Conservation (phyloP, 2,329 filamentous ascomycete species). For the Arthrobotrys entomopaga region DNA sequence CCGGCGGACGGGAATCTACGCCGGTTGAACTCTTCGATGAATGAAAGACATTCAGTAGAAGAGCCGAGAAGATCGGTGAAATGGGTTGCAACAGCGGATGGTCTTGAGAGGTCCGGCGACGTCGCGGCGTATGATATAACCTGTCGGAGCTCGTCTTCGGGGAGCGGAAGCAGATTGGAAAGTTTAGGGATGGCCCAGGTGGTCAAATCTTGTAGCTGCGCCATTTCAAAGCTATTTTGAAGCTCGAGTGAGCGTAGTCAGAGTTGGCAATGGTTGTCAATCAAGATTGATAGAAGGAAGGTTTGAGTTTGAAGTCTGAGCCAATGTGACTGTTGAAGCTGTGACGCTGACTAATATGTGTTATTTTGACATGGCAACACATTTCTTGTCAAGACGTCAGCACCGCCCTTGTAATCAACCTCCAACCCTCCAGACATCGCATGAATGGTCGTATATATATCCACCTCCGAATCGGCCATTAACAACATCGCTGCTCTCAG, state of each 20-base stretch:
- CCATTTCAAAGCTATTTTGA: constrained; percentile 19
- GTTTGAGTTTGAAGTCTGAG: no score
- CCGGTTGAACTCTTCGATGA: constrained; percentile 79
- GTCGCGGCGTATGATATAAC: constrained; percentile 82
- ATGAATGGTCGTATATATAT: no score
- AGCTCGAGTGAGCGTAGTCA: not conserved
- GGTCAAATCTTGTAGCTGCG: constrained; percentile 31
- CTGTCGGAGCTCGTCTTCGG: constrained; percentile 84
- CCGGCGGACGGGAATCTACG: constrained; percentile 61
- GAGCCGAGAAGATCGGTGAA: constrained; percentile 89
- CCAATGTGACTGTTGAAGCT: no score
- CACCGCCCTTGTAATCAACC: no score
- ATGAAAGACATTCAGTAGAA: constrained; percentile 77
- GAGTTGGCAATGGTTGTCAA: no score
- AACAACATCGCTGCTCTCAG: no score
- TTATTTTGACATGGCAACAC: no score
- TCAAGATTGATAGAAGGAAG: no score
- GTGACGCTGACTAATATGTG: no score
- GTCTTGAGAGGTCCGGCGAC: constrained; percentile 70
- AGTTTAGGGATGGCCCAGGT: constrained; percentile 76
- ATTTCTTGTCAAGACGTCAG: no score
- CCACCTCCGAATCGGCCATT: no score
- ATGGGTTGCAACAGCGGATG: constrained; percentile 78
- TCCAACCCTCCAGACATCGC: no score
- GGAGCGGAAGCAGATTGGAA: constrained; percentile 81